Base-by-base conservation (phyloP, 441 rosid genomes). In the Aleurites moluccanus region DNA sequence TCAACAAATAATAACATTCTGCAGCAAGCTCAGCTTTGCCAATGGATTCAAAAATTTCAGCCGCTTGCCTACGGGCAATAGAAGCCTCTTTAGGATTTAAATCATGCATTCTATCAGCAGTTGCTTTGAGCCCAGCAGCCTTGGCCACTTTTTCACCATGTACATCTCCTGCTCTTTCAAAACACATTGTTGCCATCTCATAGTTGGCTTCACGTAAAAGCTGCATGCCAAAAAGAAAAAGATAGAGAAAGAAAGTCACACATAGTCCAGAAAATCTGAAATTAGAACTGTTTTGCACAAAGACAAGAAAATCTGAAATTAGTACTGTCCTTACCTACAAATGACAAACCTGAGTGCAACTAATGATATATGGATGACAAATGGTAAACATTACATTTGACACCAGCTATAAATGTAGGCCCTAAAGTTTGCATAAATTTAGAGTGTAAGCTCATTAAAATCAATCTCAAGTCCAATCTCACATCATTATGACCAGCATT, bases 161-260 rank as follows among this genome's bases (percentile, higher is more conserved):
- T 10, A 14, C 44, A 59, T 84, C 87, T 5, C 83, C 77, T 20
- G 91, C 90, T 79, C 74, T 83, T 78, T 84, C 83, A 45, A 89
- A 89, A 72, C 91, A 89, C 75, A 80, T 74, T 63, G 82, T 80
- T 50, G 89, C 88, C 90, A 80, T 86, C 73, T 79, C 83, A 80
- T 81, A 87, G 71, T 81, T 87, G 53, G 71, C 62, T 79, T 82
- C 84, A 10, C 45, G 74, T 56, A 86, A 76, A 38, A 87, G 86
- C 90, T 89, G 86, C 72, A 78, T 44, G 3, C 40, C 21, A 63
- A 44, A 52, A 73, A 20, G 10, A 25, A 23, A 30, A 71, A 28
- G 50, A 25, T 44, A 44, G n/a, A 50, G 18, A 50, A 20, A 40
- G 0, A 42, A 56, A 56, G 27, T 25, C 25, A 42, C 27, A n/a